Base-by-base conservation (phyloP, 139 green algal genomes). In the Picochlorum sp. region DNA sequence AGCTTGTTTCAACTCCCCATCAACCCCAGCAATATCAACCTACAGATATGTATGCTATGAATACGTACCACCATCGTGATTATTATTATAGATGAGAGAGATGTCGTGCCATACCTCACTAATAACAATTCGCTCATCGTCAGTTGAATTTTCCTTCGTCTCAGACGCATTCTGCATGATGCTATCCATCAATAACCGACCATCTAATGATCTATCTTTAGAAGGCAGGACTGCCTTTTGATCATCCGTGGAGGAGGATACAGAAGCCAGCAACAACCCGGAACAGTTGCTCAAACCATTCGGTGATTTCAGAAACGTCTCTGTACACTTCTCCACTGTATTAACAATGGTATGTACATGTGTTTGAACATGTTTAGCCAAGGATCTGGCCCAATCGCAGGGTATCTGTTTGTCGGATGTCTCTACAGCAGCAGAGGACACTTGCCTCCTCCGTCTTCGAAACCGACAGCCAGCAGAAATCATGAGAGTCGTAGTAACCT, bases 1-100 rank as follows among this genome's bases (percentile, higher is more conserved):
- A 4, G 93, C 68, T 5, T 70, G 23, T 65, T 80, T 71, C 24
- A 97, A 83, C 57, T 87, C 77, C 1, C 79, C 83, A 3, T 86
- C 74, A n/a, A 86, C 80, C 0, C 88, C 89, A 50, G 77, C 62
- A 13, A 96, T 70, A 41, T 89, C 82, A 47, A 85, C 77, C 47
- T 54, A 13, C 15, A 54, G 2, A 21, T 20, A 21, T 26, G 0
- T 0, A 54, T 26, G 15, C 8, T 28, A 28, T 28, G 24, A 28
- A 26, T 26, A 21, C n/a, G 16, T 26, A 13, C 3, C 11, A 20
- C 24, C n/a, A 4, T 54, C 47, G 15, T 26, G 8, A 21, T 6
- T 14, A 15, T n/a, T n/a, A n/a, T 14, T 51, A 51, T 7, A 14
- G 34, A 41, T 41, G 34, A 41, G 34, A 11, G 8, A 41, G 28